phyloP scores from a whole-genome alignment of 768 basidiomycete species.

The Artomyces pyxidatus region DNA sequence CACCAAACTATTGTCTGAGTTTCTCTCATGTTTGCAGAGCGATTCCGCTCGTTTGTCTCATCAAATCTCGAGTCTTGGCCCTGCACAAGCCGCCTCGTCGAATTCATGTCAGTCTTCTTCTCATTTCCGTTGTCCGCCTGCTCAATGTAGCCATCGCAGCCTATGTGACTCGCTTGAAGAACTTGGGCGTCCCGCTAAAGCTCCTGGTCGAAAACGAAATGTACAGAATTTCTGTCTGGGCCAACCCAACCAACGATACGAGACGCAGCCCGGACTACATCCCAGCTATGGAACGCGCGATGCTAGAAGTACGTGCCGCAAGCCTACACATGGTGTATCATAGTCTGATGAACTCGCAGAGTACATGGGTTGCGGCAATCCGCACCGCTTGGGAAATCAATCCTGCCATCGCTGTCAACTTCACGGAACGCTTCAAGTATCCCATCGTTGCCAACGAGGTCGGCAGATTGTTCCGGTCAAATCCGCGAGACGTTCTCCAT shows the following conservation, averaged over 20 bases:
- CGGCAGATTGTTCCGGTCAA: slow-evolving; percentile 61
- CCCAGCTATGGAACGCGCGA: slow-evolving; percentile 46
- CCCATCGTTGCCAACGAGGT: slow-evolving; percentile 63
- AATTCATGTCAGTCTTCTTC: slow-evolving; percentile 25
- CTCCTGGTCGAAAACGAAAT: slow-evolving; percentile 90
- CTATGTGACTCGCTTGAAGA: slow-evolving; percentile 41
- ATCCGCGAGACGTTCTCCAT: slow-evolving; percentile 60
- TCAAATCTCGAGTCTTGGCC: slow-evolving; percentile 55
- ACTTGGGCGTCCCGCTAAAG: slow-evolving; percentile 65
- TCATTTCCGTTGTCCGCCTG: slow-evolving; percentile 6
- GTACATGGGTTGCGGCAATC: slow-evolving; percentile 57
- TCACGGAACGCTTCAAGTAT: slow-evolving; percentile 85
- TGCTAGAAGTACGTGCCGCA: slow-evolving; percentile 46
- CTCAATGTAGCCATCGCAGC: slow-evolving; percentile 48
- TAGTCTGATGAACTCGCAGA: slow-evolving; percentile 28
- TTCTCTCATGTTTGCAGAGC: slow-evolving; percentile 65
- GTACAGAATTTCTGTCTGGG: slow-evolving; percentile 79
- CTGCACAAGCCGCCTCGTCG: slow-evolving; percentile 30
- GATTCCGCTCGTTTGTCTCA: slow-evolving; percentile 58
- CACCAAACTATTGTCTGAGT: slow-evolving; percentile 79
- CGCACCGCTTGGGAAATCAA: slow-evolving; percentile 76
- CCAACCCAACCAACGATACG: slow-evolving; percentile 74
- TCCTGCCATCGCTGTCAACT: slow-evolving; percentile 74
- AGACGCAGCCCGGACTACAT: slow-evolving; percentile 58
- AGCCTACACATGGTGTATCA: not conserved